Base-by-base conservation (phyloP, 768 basidiomycete genomes). In the Phaeotremella skinneri region DNA sequence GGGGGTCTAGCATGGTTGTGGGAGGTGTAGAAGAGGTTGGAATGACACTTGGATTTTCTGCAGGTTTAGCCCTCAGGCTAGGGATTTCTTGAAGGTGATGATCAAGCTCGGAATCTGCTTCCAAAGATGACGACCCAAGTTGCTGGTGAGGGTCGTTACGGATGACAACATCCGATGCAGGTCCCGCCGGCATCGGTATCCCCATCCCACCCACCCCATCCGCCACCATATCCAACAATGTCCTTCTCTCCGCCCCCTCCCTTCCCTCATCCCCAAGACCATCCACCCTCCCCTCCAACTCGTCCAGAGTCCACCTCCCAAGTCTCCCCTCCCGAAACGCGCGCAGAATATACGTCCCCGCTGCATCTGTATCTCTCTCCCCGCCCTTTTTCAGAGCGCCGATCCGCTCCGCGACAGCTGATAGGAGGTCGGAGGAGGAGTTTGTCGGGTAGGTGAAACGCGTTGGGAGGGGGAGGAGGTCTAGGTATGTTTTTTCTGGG, bases 361-460 rank as follows among this genome's bases (percentile, higher is more conserved):
- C 90, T 23, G 89, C 83, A 3, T 82, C 75, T 3, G 81, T 71
- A 78, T 98, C 88, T 49, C 81, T 80, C 45, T 84, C 81, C 14
- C 87, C 90, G 4, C 92, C 91, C 61, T 85, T 83, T 63, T 82
- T 80, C 20, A 94, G 79, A 82, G 93, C 90, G n/a, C 88, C 85
- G 73, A 94, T 84, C 16, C 92, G 83, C 39, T 73, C 73, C 0
- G 86, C 90, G 30, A 99, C 81, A 20, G 81, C 79, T 20, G 82
- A 81, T 31, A 96, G 80, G 74, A 98, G 89, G 20, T 80, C 79
- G 25, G 82, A 69, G 39, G 88, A 74, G 66, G 89, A 84, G 42
- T 80, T 79, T 0, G 83, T 86, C 3, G 88, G 87, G 72, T 70
- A 27, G 82, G 79, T 31, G 79, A 82, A 39, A 81, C 71, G 41